These are phyloP conservation scores for Triglochin maritima DNA, from an alignment of 106 monocot species.

Conservation along the genomic window DNA sequence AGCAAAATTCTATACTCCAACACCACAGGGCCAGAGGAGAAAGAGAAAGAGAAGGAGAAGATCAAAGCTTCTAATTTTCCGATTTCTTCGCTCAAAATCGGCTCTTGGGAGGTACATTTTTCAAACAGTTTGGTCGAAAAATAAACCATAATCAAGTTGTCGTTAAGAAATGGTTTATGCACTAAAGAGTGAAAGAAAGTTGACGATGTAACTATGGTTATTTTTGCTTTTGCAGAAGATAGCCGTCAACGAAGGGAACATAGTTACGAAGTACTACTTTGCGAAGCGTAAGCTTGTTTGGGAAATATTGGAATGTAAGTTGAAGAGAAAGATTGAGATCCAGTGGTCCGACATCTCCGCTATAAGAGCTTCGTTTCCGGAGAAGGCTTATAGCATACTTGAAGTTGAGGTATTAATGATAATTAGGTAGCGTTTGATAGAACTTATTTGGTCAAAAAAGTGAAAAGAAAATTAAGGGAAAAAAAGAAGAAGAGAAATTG, in stretches of 20 bases:
- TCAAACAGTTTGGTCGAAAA: neutral
- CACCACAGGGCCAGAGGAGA: neutral
- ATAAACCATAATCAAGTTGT: no score
- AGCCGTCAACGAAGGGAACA: slow-evolving; percentile 4
- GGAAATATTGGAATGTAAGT: slow-evolving; percentile 6
- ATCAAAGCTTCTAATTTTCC: slow-evolving; percentile 1
- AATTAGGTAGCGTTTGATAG: neutral
- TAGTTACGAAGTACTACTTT: slow-evolving; percentile 14
- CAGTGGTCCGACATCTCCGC: slow-evolving; percentile 14
- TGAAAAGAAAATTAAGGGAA: no score
- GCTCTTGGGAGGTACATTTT: neutral
- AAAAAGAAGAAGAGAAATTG: no score
- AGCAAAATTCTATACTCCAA: neutral
- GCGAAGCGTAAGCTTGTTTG: slow-evolving; percentile 17
- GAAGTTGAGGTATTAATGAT: slow-evolving; percentile 4
- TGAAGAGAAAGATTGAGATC: slow-evolving; percentile 16
- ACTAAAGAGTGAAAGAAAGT: no score
- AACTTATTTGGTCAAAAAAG: neutral
- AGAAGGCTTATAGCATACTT: neutral
- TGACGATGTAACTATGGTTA: neutral
- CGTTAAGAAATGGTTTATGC: no score
- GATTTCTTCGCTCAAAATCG: neutral
- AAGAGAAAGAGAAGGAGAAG: neutral
- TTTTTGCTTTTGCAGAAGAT: neutral
- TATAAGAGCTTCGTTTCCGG: neutral